Percentiles rank a stretch among this genome's conserved stretches.
phyloP scores from a whole-genome alignment of 1,284 basidiomycete species.

The Hemileia vastatrix region DNA sequence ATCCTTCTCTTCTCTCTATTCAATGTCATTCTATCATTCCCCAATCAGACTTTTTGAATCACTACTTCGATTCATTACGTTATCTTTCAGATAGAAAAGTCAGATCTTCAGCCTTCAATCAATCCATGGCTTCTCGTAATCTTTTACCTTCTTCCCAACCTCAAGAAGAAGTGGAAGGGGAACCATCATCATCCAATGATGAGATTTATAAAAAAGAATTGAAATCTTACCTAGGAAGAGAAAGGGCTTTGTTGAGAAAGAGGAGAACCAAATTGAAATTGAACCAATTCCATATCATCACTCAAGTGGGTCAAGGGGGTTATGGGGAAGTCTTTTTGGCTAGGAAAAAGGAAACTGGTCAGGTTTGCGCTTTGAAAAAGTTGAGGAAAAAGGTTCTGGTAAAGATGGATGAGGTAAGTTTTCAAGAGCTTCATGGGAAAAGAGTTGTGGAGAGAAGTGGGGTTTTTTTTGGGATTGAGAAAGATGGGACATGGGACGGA shows the following conservation, averaged over 20 bases:
- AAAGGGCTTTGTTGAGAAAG: slow-evolving; percentile 39
- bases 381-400: slow-evolving; percentile 41
- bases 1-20: no score
- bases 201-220: no score
- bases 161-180: no score
- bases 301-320: slow-evolving; percentile 43
- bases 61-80: slow-evolving; percentile 44
- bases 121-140: no score
- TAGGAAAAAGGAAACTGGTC: slow-evolving; percentile 41
- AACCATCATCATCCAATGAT: no score
- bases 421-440: no score
- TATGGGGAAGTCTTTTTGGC: slow-evolving; percentile 44
- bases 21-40: no score
- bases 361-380: slow-evolving; percentile 42
- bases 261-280: slow-evolving; percentile 39
- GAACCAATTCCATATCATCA: slow-evolving; percentile 44
- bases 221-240: slow-evolving; percentile 34
- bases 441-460: neutral
- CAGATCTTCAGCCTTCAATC: no score
- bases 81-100: slow-evolving; percentile 39
- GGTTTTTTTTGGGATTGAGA: neutral
- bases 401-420: no score
- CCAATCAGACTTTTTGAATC: no score
- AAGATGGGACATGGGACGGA: neutral
- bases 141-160: no score